These are phyloP conservation scores for Leccinum barrowsii DNA, from an alignment of 768 basidiomycete species.

Conservation along the genomic window DNA sequence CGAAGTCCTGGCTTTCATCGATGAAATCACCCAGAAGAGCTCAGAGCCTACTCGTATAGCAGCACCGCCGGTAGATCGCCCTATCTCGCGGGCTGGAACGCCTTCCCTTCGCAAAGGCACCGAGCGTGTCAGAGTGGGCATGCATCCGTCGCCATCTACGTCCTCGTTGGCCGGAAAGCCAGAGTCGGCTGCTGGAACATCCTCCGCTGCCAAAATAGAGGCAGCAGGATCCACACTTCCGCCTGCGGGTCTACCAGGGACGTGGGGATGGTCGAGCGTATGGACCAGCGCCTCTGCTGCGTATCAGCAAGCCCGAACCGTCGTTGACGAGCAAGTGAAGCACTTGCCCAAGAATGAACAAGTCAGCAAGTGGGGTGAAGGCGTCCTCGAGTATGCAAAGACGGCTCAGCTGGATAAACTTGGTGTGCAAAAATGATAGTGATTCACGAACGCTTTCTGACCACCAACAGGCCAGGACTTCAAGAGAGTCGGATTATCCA, in stretches of 20 bases:
- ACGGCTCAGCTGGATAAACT: slow-evolving; percentile 87
- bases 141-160: slow-evolving; percentile 38
- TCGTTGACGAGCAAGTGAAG: slow-evolving; percentile 93
- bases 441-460: background rate
- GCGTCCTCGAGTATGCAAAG: slow-evolving; percentile 84
- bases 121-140: slow-evolving; percentile 69
- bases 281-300: slow-evolving; percentile 87
- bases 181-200: slow-evolving; percentile 28
- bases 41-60: slow-evolving; percentile 68
- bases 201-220: slow-evolving; percentile 20
- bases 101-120: slow-evolving; percentile 73
- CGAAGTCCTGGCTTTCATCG: slow-evolving; percentile 88
- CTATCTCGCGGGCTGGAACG: slow-evolving; percentile 62
- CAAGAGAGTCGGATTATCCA: slow-evolving; percentile 81
- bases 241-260: slow-evolving; percentile 26
- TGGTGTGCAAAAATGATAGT: slow-evolving; percentile 47
- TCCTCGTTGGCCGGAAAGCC: slow-evolving; percentile 38
- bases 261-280: slow-evolving; percentile 85
- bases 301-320: slow-evolving; percentile 81
- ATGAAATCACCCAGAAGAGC: slow-evolving; percentile 92
- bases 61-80: slow-evolving; percentile 51
- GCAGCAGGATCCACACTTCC: slow-evolving; percentile 3
- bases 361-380: slow-evolving; percentile 85
- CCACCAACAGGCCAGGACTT: slow-evolving; percentile 74
- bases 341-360: slow-evolving; percentile 81